Evolutionary conservation across 75 land plant genomes (phyloP), one percentile per base, ranked within the genome.

Genomic region (Pinus taeda): DNA sequence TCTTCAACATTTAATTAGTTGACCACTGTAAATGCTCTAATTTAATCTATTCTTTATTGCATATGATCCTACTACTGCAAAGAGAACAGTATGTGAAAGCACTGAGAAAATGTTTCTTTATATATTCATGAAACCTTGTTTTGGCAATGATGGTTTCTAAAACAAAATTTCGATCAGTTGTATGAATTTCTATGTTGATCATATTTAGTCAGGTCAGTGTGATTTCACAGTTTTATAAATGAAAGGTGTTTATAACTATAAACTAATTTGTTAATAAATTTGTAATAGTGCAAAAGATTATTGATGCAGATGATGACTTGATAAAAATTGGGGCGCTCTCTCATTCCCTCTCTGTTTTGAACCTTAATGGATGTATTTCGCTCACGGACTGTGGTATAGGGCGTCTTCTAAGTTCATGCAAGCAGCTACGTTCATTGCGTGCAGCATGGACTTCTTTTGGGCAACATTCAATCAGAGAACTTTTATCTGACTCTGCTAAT

Each of bases 401-500:
- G 24, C 55, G 14, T 42, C 72, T 85, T 57, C 61, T 88, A 6
- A n/a, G 13, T 55, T 76, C 70, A 60, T 83, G 83, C 70, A 57
- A 15, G 5, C 76, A 76, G 55, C 74, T 88, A 37, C 79, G 65
- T 3, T 83, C 87, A 39, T 30, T 88, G 12, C 9, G 83, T 83
- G 82, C 80, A 36, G 85, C 87, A 73, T 63, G 79, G 63, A 88
- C 90, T 73, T 76, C 81, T 53, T 85, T 85, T 81, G 87, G 87
- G 64, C 74, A 62, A 24, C 59, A 77, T 79, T 85, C 87, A 71
- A 73, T 83, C 60, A 60, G 13, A 53, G 77, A 75, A 36, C 90
- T 88, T 79, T 85, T 81, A 62, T 72, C 76, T 21, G 39, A 5
- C 18, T 26, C 17, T 57, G 21, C 74, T 15, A 53, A 14, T 65